Evolutionary conservation across 225 moss, liverwort and hornwort species (phyloP), one percentile per base, ranked within the genome.

Genomic region (Marchantia polymorpha): DNA sequence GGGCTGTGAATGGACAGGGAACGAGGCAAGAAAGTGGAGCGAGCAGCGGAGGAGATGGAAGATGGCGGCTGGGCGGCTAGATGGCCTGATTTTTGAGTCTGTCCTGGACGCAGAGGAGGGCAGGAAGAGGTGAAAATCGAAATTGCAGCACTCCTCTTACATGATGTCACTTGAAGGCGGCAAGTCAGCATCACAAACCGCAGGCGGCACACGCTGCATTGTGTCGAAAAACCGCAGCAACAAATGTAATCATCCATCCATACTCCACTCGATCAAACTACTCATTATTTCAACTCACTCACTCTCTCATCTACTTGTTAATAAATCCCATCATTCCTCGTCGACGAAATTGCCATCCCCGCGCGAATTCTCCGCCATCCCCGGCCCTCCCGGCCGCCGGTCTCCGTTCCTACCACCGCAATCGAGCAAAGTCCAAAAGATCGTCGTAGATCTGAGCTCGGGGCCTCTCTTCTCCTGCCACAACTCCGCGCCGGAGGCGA

Each of bases 141-240:
- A 74, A 17, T 72, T 14, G 39, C 64, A 67, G 58, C 15, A 12
- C 46, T 68, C 29, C 27, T 77, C 84, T 81, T 70, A 85, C 84
- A 78, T 78, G 51, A 59, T 64, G 78, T 69, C 64, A 59, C 60
- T 29, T 23, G 60, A 64, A 84, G 78, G 68, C 67, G 81, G 73
- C 73, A 69, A 84, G 73, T 67, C 84, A 47, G 58, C 72, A 54
- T 84, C 84, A 73, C 14, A 30, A 78, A 78, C 66, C 69, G 78
- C 50, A 58, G 81, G 84, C 58, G 78, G 73, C 52, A 69, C 11
- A 69, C 81, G 81, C 74, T 81, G 84, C 84, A 85, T 85, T 70
- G 81, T 85, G 27, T 64, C 68, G 69, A 25, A 29, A 69, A 60
- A 81, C 47, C 66, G 81, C 77, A 48, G 77, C 84, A 69, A 55